phyloP scores from a whole-genome alignment of 2,329 filamentous ascomycete species.

The Colletotrichum cordylinicola region DNA sequence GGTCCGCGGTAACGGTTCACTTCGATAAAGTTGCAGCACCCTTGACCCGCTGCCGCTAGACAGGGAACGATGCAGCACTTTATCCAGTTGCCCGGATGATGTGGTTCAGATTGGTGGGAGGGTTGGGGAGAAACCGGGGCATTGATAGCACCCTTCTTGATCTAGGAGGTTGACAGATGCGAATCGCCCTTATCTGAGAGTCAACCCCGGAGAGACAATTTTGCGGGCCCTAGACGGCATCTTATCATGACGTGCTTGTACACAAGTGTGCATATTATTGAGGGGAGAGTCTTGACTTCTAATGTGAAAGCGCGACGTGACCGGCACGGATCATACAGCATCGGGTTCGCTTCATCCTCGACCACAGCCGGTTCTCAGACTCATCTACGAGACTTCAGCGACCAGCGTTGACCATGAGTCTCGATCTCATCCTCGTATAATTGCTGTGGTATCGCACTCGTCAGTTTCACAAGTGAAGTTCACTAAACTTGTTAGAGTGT shows the following conservation, averaged over 20 bases:
- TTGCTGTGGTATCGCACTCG: not conserved
- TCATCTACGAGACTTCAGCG: not conserved
- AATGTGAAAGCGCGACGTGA: not conserved
- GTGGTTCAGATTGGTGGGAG: not conserved
- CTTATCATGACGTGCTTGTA: not conserved
- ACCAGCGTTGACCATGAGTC: not conserved
- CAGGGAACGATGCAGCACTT: constrained; percentile 12
- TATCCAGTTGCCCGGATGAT: not conserved
- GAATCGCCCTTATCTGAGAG: not conserved
- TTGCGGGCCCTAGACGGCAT: not conserved
- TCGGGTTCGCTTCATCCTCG: not conserved
- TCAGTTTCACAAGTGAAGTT: not conserved
- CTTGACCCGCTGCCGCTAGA: not conserved
- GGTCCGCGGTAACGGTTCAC: not conserved
- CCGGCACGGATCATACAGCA: not conserved
- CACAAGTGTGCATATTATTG: not conserved
- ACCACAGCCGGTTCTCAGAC: not conserved
- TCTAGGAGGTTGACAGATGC: not conserved
- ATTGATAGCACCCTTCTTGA: not conserved
- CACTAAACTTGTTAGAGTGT: not conserved
- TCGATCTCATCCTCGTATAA: not conserved
- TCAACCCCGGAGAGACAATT: not conserved
- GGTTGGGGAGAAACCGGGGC: not conserved
- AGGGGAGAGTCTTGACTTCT: not conserved
- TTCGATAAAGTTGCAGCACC: not conserved